These are phyloP conservation scores for Eutrema salsugineum DNA, from an alignment of 441 rosid genomes.

Conservation along the genomic window DNA sequence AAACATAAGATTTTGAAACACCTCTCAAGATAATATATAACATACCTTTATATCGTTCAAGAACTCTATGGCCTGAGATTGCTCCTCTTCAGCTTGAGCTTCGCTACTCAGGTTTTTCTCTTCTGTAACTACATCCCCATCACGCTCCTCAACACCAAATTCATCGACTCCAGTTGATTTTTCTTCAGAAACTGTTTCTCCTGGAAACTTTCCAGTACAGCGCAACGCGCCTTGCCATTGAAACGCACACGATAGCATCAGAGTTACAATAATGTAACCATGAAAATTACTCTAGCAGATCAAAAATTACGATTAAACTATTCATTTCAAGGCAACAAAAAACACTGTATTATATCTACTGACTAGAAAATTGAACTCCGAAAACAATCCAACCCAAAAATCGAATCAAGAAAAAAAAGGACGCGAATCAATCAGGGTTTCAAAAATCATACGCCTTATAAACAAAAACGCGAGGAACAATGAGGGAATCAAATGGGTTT, in stretches of 20 bases:
- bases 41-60: constrained; percentile 50
- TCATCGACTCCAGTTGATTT: constrained; percentile 37
- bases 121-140: constrained; percentile 22
- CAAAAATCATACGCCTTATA: not conserved
- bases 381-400: not conserved
- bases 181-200: constrained; percentile 56
- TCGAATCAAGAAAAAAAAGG: not conserved
- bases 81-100: constrained; percentile 31
- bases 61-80: constrained; percentile 36
- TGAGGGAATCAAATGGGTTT: not conserved
- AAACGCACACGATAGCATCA: not conserved
- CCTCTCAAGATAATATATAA: constrained; percentile 41
- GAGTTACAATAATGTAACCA: too few relatives aligned
- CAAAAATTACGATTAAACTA: not conserved
- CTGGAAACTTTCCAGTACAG: constrained; percentile 30
- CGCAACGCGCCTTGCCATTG: constrained; percentile 31
- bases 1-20: not conserved
- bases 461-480: not conserved
- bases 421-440: not conserved
- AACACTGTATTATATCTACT: not conserved
- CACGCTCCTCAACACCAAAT: constrained; percentile 40
- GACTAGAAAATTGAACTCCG: not conserved
- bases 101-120: constrained; percentile 35
- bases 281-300: not conserved
- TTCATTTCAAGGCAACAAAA: not conserved